Evolutionary conservation across 164 flowering plant genomes (phyloP).

Genomic region (Vitis cinerea): DNA sequence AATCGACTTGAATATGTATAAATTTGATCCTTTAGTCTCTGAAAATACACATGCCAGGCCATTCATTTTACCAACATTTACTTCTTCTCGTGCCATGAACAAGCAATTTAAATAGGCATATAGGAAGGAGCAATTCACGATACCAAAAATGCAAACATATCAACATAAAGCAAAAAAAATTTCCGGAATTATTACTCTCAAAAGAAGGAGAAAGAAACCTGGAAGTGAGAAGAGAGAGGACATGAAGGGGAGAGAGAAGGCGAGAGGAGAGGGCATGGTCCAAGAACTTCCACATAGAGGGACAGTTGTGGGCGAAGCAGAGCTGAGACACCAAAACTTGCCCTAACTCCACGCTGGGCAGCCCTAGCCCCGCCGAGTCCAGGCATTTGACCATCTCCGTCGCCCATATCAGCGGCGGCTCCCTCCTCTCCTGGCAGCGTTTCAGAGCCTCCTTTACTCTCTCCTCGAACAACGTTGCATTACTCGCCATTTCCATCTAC

Average conservation of each 20-base stretch:
- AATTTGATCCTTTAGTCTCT: too few species aligned
- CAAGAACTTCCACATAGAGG: slow-evolving; percentile 59
- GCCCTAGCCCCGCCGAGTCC: slow-evolving; percentile 21
- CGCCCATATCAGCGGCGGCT: slow-evolving; percentile 46
- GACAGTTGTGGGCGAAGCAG: slow-evolving; percentile 43
- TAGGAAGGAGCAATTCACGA: background rate
- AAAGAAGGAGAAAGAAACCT: slow-evolving; percentile 23
- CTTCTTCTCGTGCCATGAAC: too few species aligned
- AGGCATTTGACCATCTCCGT: slow-evolving; percentile 36
- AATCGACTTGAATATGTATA: too few species aligned
- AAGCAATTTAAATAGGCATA: background rate
- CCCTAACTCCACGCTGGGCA: slow-evolving; percentile 51
- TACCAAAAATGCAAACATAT: background rate
- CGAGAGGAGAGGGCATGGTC: slow-evolving; percentile 46
- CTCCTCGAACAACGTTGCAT: slow-evolving; percentile 23
- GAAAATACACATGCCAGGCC: too few species aligned
- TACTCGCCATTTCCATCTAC: background rate
- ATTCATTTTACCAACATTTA: too few species aligned
- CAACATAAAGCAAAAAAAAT: background rate
- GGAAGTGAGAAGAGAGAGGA: slow-evolving; percentile 61
- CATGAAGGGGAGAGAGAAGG: slow-evolving; percentile 52
- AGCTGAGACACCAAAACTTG: slow-evolving; percentile 41
- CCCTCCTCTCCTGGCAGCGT: slow-evolving; percentile 35
- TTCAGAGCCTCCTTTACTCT: slow-evolving; percentile 41
- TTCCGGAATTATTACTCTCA: too few species aligned